Percentiles rank a stretch among this genome's conserved stretches.
These are phyloP conservation scores for Suillus americanus DNA, from an alignment of 768 basidiomycete species.

Conservation along the genomic window DNA sequence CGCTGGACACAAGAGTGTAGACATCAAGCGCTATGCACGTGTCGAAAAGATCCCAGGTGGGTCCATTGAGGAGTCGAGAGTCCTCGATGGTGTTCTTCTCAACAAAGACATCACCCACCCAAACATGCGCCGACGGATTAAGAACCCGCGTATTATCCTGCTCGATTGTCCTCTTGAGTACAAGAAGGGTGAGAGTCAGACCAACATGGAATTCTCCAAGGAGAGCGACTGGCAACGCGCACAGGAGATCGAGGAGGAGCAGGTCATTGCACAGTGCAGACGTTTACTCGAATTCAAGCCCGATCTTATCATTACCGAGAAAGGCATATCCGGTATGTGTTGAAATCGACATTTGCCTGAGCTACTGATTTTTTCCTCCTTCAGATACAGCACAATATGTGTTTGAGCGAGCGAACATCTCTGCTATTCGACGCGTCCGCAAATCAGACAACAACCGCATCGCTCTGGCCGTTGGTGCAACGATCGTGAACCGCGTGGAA, in stretches of 20 bases:
- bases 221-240: conserved; percentile 92
- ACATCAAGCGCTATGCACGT: conserved; percentile 96
- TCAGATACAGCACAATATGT: conserved; percentile 92
- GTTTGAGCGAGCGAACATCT: conserved; percentile 82
- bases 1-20: conserved; percentile 80
- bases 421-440: conserved; percentile 94
- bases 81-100: conserved; percentile 89
- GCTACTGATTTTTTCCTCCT: background rate
- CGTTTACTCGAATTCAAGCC: conserved; percentile 92
- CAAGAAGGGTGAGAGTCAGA: conserved; percentile 98
- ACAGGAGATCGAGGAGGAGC: conserved; percentile 95
- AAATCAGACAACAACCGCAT: conserved; percentile 99
- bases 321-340: conserved; percentile 87
- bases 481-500: conserved; percentile 95
- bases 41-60: conserved; percentile 98
- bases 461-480: conserved; percentile 92
- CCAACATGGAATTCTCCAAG: conserved; percentile 96
- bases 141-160: conserved; percentile 83
- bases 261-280: conserved; percentile 84
- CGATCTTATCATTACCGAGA: conserved; percentile 94
- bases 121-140: conserved; percentile 90
- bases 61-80: conserved; percentile 90
- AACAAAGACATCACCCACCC: conserved; percentile 99
- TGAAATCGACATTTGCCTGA: background rate
- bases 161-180: conserved; percentile 97